These are phyloP conservation scores for Mentha longifolia DNA, from an alignment of 257 asterid genomes.

Conservation along the genomic window DNA sequence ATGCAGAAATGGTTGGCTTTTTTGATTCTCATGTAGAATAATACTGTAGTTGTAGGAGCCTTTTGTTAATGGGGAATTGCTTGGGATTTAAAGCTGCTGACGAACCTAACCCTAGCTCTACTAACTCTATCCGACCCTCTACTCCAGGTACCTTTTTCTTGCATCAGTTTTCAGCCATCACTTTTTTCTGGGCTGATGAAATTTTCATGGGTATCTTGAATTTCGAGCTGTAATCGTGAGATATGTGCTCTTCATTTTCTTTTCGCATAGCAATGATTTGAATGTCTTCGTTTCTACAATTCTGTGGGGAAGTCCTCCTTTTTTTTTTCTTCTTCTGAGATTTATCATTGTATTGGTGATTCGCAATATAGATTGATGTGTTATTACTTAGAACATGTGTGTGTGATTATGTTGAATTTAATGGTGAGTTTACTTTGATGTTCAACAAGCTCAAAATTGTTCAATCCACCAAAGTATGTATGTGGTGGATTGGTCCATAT, in stretches of 20 bases:
- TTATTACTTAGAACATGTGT: neutral
- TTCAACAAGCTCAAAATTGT: no score
- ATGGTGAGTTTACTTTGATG: no score
- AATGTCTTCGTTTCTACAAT: conserved; percentile 4
- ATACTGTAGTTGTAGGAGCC: conserved; percentile 1
- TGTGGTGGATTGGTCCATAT: neutral
- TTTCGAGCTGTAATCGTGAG: conserved; percentile 2
- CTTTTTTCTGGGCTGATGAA: conserved; percentile 31
- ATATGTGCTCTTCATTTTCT: neutral
- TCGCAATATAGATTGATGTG: neutral
- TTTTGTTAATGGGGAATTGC: conserved; percentile 80
- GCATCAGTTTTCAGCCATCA: conserved; percentile 15
- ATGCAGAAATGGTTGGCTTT: conserved; percentile 24
- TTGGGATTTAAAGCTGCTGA: conserved; percentile 58
- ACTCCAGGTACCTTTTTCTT: conserved; percentile 52
- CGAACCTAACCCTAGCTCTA: conserved; percentile 49
- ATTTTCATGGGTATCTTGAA: conserved; percentile 31
- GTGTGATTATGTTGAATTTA: conserved; percentile 22
- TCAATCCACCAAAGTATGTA: neutral
- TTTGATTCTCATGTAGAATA: conserved; percentile 19
- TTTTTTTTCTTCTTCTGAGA: neutral
- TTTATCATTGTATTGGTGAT: neutral
- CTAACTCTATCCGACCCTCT: conserved; percentile 45
- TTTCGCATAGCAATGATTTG: conserved; percentile 12
- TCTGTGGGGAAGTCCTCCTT: neutral